Conservation (phyloP, 352 stramenopile species). For the Phytopythium helicoides region DNA sequence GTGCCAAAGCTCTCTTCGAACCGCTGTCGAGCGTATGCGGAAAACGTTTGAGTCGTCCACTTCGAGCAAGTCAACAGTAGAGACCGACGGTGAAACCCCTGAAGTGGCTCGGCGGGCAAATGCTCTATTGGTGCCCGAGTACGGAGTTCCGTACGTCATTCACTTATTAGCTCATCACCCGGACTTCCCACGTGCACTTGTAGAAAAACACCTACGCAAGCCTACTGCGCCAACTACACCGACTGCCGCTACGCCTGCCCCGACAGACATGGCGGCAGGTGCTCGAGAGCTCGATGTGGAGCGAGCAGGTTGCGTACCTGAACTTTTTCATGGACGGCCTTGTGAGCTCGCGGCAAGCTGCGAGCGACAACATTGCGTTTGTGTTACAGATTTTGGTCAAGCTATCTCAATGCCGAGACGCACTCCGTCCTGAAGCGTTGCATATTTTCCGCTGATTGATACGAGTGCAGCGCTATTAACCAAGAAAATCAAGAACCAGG, state of each 20-base stretch:
- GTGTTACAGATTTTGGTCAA: slow-evolving; percentile 81
- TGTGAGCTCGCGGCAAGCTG: slow-evolving; percentile 44
- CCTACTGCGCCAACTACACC: background rate
- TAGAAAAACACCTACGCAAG: slow-evolving; percentile 11
- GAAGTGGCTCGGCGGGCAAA: background rate
- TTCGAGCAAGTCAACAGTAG: no score
- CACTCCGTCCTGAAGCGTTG: slow-evolving; percentile 26
- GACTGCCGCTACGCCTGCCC: background rate
- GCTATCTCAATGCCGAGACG: slow-evolving; percentile 71
- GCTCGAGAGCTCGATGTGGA: slow-evolving; percentile 47
- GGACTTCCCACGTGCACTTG: slow-evolving; percentile 47
- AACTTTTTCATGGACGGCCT: slow-evolving; percentile 75
- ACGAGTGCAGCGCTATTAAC: slow-evolving; percentile 57
- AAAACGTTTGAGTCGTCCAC: slow-evolving; percentile 59
- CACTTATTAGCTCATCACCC: slow-evolving; percentile 82
- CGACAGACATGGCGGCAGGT: slow-evolving; percentile 19
- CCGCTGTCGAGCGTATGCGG: slow-evolving; percentile 74
- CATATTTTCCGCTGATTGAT: slow-evolving; percentile 69
- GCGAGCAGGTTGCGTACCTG: slow-evolving; percentile 50
- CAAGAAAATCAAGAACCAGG: slow-evolving; percentile 84
- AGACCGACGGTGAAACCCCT: no score
- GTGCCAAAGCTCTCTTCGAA: slow-evolving; percentile 40
- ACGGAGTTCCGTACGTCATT: slow-evolving; percentile 75
- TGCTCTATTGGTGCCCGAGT: slow-evolving; percentile 82
- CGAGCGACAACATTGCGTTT: slow-evolving; percentile 84